Base-by-base conservation (phyloP, 306 rosid genomes). In the Citrullus mucosospermus region DNA sequence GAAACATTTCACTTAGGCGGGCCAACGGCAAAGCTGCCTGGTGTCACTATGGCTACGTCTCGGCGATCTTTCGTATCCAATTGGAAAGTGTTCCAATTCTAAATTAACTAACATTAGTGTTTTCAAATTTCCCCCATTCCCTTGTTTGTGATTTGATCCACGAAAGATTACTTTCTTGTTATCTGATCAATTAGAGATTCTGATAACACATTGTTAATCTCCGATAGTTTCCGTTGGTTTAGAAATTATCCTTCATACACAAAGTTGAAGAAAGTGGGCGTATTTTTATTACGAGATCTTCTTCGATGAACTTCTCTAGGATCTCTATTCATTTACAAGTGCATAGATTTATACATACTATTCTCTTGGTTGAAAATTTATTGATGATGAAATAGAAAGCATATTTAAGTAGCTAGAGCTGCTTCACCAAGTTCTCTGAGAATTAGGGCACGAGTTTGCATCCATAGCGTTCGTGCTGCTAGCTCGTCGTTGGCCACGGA, bases 391-490 rank as follows among this genome's bases (percentile, higher is more conserved):
- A 36, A 36, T 36, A 36, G 39, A 36, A 36, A 36, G 6, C 39
- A 36, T 36, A 36, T 36, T 5, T 36, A 36, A 36, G 6, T 44
- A 44, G 50, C 4, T 9, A 13, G 10, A 16, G 46, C 71, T 87
- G 88, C 84, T 81, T 86, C 90, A 44, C 81, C 60, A 34, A 92
- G 68, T 51, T 88, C 82, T 80, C 90, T 87, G 67, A 84, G 88
- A 84, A 92, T 89, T 59, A 90, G 79, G 3, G 86, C 77, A 68
- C 86, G 80, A 39, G 96, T 94, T 78, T 87, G 88, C 81, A 86
- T 88, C 94, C 96, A 87, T 82, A 92, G 83, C 85, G 87, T 89
- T 18, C 12, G 84, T 48, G 97, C 96, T 84, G 86, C 95, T 10
- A 82, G 81, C 80, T 90, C 97, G 30, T 94, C 95, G 68, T 88